Evolutionary conservation across 1,139 yeast genomes (phyloP).

Genomic region (Candida sp.): DNA sequence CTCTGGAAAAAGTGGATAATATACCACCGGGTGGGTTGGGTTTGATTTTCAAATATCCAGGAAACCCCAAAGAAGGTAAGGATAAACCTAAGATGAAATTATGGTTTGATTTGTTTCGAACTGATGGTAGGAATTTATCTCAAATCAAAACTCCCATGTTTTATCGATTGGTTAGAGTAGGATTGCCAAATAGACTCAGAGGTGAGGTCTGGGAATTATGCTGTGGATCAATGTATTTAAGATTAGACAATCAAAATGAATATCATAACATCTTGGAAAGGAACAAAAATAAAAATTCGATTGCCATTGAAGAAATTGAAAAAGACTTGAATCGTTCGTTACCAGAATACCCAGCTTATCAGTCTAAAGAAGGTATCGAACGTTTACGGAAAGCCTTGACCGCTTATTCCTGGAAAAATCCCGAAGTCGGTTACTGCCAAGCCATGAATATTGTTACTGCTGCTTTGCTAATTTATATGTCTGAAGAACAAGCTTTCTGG

Average conservation of each 20-base stretch:
- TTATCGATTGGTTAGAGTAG: conserved; percentile 80
- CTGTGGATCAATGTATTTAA: conserved; percentile 77
- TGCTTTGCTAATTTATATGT: conserved; percentile 86
- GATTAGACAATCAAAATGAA: conserved; percentile 61
- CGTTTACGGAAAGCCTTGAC: conserved; percentile 84
- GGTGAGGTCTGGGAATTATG: conserved; percentile 97
- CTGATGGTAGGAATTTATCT: conserved; percentile 82
- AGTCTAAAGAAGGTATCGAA: conserved; percentile 77
- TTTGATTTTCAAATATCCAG: conserved; percentile 79
- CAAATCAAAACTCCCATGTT: conserved; percentile 73
- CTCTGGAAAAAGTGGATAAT: conserved; percentile 41
- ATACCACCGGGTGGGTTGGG: conserved; percentile 88
- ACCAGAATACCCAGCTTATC: conserved; percentile 97
- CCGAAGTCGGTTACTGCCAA: conserved; percentile 97
- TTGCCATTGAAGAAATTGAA: conserved; percentile 95
- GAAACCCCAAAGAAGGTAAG: conserved; percentile 71
- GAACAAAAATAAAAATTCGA: conserved; percentile 60
- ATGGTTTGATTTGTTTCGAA: conserved; percentile 88
- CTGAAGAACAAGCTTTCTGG: conserved; percentile 99
- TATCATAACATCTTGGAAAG: conserved; percentile 58
- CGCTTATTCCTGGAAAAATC: conserved; percentile 96
- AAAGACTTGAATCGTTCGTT: conserved; percentile 91
- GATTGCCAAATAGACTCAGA: conserved; percentile 85
- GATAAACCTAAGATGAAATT: conserved; percentile 86
- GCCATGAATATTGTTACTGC: conserved; percentile 99